Evolutionary conservation across 2,329 filamentous ascomycete species (phyloP).

Genomic region (Coleophoma eucalyptorum): DNA sequence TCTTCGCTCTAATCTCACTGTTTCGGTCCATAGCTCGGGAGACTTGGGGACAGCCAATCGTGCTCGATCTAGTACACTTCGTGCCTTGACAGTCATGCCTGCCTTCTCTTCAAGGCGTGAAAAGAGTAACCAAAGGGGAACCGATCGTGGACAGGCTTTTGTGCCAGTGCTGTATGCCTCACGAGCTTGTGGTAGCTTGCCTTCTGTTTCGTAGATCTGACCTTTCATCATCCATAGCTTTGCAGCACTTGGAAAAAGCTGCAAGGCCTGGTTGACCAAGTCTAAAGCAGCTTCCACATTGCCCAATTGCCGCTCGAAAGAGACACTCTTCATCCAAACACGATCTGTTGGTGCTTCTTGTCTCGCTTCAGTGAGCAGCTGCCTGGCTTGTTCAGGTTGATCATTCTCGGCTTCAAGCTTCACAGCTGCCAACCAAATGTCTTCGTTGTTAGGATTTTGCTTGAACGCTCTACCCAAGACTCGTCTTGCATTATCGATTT

Average conservation of each 20-base stretch:
- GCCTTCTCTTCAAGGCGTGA: slow-evolving; percentile 81
- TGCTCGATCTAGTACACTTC: slow-evolving; percentile 88
- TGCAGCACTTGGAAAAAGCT: slow-evolving; percentile 77
- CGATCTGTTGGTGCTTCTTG: slow-evolving; percentile 90
- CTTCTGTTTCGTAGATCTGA: slow-evolving; percentile 87
- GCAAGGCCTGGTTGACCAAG: slow-evolving; percentile 80
- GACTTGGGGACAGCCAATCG: slow-evolving; percentile 84
- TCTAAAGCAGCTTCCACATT: slow-evolving; percentile 79
- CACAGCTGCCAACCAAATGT: slow-evolving; percentile 95
- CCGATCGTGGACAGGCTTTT: slow-evolving; percentile 77
- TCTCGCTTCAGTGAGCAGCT: slow-evolving; percentile 77
- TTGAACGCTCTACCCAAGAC: slow-evolving; percentile 89
- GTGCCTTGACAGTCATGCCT: slow-evolving; percentile 84
- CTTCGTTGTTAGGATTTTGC: slow-evolving; percentile 93
- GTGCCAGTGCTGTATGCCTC: slow-evolving; percentile 89
- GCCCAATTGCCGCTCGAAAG: slow-evolving; percentile 83
- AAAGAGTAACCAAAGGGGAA: slow-evolving; percentile 87
- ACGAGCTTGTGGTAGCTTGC: slow-evolving; percentile 76
- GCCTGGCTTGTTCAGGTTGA: slow-evolving; percentile 76
- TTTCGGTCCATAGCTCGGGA: slow-evolving; percentile 84
- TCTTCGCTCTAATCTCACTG: slow-evolving; percentile 87
- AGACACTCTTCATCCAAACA: slow-evolving; percentile 94
- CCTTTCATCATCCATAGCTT: slow-evolving; percentile 99
- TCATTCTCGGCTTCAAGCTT: slow-evolving; percentile 92
- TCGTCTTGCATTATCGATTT: slow-evolving; percentile 79